Evolutionary conservation across 2,329 filamentous ascomycete genomes (phyloP).

Genomic region (Scleromitrula shiraiana): DNA sequence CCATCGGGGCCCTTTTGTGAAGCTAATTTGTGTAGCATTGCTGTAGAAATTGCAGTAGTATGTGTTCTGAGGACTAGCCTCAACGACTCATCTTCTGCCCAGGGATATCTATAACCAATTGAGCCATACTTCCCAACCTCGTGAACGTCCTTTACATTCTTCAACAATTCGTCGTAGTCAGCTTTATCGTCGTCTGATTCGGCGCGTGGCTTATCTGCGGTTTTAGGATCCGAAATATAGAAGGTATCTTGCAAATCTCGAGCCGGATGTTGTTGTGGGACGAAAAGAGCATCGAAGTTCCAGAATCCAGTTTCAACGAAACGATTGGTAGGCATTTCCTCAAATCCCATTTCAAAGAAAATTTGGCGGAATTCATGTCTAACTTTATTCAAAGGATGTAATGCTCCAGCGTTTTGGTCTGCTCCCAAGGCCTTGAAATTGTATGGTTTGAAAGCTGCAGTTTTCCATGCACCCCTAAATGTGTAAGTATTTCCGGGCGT

Average conservation of each 20-base stretch:
- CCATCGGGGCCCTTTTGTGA: constrained; percentile 68
- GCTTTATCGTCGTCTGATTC: constrained; percentile 46
- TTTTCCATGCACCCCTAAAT: constrained; percentile 75
- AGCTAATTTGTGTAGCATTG: constrained; percentile 85
- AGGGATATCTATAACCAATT: constrained; percentile 93
- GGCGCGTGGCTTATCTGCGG: constrained; percentile 60
- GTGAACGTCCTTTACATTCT: constrained; percentile 81
- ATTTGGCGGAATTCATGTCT: constrained; percentile 93
- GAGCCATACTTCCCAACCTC: constrained; percentile 88
- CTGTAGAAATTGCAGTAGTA: constrained; percentile 86
- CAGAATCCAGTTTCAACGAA: constrained; percentile 97
- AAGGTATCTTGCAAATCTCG: constrained; percentile 97
- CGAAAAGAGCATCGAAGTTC: constrained; percentile 97
- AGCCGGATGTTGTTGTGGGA: constrained; percentile 94
- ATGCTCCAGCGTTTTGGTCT: constrained; percentile 52
- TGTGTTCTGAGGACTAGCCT: constrained; percentile 89
- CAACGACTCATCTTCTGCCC: constrained; percentile 78
- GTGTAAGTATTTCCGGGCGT: constrained; percentile 14
- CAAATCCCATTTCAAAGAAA: constrained; percentile 98
- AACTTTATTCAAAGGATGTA: constrained; percentile 82
- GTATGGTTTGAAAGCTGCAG: constrained; percentile 77
- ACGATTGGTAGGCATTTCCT: constrained; percentile 92
- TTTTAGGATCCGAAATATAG: constrained; percentile 85
- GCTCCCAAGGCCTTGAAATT: constrained; percentile 63
- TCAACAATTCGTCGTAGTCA: constrained; percentile 80